Evolutionary conservation across 345 rosid genomes (phyloP).

Genomic region (Dovyalis caffra): DNA sequence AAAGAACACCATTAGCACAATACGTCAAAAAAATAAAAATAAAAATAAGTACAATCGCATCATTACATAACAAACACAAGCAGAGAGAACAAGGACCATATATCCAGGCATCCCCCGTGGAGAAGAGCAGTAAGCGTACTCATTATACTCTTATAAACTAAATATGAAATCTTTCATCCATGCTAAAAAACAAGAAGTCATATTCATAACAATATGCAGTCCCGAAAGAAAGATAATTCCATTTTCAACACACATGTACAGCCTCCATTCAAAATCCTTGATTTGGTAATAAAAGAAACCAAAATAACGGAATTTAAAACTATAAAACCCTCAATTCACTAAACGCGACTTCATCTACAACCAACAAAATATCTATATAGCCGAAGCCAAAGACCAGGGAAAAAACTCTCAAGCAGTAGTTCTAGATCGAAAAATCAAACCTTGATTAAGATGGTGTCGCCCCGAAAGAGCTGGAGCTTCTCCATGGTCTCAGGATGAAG

Average conservation of each 20-base stretch:
- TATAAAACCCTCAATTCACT: background rate
- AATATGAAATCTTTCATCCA: background rate
- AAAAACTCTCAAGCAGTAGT: background rate
- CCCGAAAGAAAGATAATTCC: too few relatives aligned
- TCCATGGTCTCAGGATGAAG: conserved; percentile 93
- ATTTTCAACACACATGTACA: too few relatives aligned
- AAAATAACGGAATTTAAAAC: background rate
- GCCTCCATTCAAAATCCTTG: too few relatives aligned
- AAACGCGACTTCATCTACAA: background rate
- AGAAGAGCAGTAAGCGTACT: background rate
- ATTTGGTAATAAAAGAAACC: too few relatives aligned
- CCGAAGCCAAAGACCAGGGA: background rate
- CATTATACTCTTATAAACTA: background rate
- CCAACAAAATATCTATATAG: background rate
- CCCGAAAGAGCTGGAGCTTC: conserved; percentile 96
- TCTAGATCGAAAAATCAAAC: conserved; percentile 28
- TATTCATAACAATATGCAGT: too few relatives aligned
- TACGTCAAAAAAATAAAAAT: background rate
- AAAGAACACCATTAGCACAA: background rate
- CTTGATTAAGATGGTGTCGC: conserved; percentile 90
- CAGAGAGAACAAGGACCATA: background rate
- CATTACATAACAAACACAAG: background rate
- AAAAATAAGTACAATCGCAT: too few relatives aligned
- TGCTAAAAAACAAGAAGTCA: background rate
- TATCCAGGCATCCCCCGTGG: background rate